phyloP scores from a whole-genome alignment of 169 alveolate species.

The Plasmodium relictum region DNA sequence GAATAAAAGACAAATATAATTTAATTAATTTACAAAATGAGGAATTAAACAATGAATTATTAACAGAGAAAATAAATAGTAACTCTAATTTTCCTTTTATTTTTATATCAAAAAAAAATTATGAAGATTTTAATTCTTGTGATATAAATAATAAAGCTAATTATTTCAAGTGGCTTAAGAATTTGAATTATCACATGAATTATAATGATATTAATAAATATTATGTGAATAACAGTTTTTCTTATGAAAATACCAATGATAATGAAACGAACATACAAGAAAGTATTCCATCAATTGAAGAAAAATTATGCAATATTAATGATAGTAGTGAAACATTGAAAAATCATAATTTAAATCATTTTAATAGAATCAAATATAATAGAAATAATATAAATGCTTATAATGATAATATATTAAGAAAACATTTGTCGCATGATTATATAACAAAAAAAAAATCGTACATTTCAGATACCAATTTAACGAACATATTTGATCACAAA shows the following conservation, averaged over 20 bases:
- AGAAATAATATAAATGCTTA: not conserved
- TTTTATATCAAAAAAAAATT: not conserved
- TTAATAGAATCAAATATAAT: not conserved
- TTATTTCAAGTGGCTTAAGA: not conserved
- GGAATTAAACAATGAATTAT: not conserved
- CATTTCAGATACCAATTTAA: not conserved
- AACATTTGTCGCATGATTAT: not conserved
- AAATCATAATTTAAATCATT: not conserved
- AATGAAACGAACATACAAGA: constrained; percentile 37
- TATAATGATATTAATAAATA: not conserved
- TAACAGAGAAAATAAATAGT: not conserved
- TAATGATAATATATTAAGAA: not conserved
- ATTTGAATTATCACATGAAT: not conserved
- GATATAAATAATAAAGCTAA: not conserved
- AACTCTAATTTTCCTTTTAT: not conserved
- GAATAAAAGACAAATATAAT: not conserved
- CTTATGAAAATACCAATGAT: constrained; percentile 1
- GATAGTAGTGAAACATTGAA: constrained; percentile 45
- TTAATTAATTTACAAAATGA: not conserved
- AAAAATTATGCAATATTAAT: not conserved
- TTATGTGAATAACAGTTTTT: not conserved
- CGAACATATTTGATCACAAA: not conserved
- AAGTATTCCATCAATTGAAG: constrained; percentile 21
- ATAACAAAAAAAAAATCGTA: too few relatives aligned
- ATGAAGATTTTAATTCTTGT: not conserved